phyloP scores from a whole-genome alignment of 768 basidiomycete genomes.

The Lactarius hatsudake region DNA sequence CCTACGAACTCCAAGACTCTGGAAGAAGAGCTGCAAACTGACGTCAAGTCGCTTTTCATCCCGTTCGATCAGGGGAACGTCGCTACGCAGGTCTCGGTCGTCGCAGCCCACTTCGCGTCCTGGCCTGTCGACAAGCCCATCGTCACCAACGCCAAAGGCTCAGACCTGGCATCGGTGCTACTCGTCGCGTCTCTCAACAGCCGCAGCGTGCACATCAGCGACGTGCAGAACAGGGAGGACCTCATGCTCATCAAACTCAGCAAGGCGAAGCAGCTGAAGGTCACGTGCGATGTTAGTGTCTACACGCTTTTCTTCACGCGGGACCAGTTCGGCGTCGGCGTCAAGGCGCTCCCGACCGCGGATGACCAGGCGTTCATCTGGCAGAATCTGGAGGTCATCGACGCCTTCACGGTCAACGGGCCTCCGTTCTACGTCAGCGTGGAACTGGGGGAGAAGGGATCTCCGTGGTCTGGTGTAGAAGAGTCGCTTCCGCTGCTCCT shows the following conservation, averaged over 20 bases:
- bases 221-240: slow-evolving; percentile 84
- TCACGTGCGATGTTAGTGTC: slow-evolving; percentile 94
- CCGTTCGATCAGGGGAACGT: slow-evolving; percentile 57
- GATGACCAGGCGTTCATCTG: slow-evolving; percentile 84
- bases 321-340: slow-evolving; percentile 59
- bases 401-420: slow-evolving; percentile 88
- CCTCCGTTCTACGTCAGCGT: slow-evolving; percentile 73
- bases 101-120: slow-evolving; percentile 83
- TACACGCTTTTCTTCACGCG: slow-evolving; percentile 86
- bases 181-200: slow-evolving; percentile 91
- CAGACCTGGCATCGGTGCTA: slow-evolving; percentile 89
- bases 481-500: slow-evolving; percentile 87
- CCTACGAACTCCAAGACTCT: slow-evolving; percentile 58
- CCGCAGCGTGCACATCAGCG: slow-evolving; percentile 86
- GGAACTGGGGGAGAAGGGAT: slow-evolving; percentile 57
- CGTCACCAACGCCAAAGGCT: slow-evolving; percentile 87
- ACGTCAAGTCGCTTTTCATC: slow-evolving; percentile 84
- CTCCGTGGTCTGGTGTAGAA: slow-evolving; percentile 75
- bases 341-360: slow-evolving; percentile 60
- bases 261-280: slow-evolving; percentile 90
- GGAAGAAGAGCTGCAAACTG: slow-evolving; percentile 73
- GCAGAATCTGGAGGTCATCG: slow-evolving; percentile 79
- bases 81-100: slow-evolving; percentile 60
- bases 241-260: slow-evolving; percentile 87
- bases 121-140: slow-evolving; percentile 95